These are phyloP conservation scores for Apiosordaria backusii DNA, from an alignment of 495 filamentous ascomycete genomes.

Conservation along the genomic window DNA sequence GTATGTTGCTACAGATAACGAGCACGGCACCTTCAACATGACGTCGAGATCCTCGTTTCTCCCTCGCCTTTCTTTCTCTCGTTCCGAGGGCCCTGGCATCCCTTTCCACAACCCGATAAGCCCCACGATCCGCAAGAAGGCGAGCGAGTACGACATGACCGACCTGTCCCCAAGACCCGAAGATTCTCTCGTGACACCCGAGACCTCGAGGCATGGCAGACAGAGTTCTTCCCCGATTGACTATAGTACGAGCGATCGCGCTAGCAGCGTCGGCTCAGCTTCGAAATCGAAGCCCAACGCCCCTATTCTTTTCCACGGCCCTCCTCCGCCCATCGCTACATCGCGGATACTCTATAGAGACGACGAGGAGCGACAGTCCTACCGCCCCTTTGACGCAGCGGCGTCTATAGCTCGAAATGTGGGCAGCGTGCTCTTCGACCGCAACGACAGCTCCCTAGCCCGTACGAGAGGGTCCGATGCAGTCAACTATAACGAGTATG, in stretches of 20 bases:
- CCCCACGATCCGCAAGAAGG: conserved; percentile 29
- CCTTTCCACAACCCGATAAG: conserved; percentile 26
- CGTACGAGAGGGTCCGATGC: conserved; percentile 2
- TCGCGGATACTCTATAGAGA: conserved; percentile 32
- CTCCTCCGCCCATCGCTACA: conserved; percentile 33
- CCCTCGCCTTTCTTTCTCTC: conserved; percentile 28
- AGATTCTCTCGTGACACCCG: conserved; percentile 29
- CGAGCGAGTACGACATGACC: conserved; percentile 42
- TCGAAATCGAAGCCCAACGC: conserved; percentile 23
- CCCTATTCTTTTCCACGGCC: conserved; percentile 32
- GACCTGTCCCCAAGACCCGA: conserved; percentile 43
- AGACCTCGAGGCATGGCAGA: conserved; percentile 1
- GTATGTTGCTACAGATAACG: not conserved
- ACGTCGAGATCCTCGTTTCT: conserved; percentile 26
- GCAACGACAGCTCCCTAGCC: conserved; percentile 9
- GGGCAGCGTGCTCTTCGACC: conserved; percentile 35
- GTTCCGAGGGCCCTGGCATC: conserved; percentile 25
- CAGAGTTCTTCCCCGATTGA: not conserved
- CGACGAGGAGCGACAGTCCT: conserved; percentile 26
- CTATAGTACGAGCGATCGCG: conserved; percentile 17
- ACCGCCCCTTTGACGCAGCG: conserved; percentile 2
- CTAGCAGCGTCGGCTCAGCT: conserved; percentile 21
- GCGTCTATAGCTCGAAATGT: conserved; percentile 27
- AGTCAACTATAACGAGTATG: conserved; percentile 20
- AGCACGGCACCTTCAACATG: conserved; percentile 14